Conservation (phyloP, 129 eudicot species). For the Pseudognaphalium luteoalbum region DNA sequence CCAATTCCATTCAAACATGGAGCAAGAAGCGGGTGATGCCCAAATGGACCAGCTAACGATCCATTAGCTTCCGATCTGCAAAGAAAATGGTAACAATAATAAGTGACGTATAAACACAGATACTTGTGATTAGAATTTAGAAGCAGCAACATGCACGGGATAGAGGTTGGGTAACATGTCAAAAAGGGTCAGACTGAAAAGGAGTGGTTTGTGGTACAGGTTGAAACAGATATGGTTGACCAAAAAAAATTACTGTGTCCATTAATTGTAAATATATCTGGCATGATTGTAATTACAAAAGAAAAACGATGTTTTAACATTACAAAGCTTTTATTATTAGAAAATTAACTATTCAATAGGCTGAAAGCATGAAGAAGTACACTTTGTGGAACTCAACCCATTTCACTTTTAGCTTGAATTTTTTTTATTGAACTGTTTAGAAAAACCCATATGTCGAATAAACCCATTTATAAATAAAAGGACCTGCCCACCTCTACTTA, state of each 20-base stretch:
- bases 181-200: no score
- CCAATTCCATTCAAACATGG: constrained; percentile 88
- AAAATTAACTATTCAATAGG: not conserved
- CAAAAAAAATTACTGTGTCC: not conserved
- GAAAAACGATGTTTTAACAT: not conserved
- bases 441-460: not conserved
- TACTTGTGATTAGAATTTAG: not conserved
- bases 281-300: not conserved
- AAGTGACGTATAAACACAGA: not conserved
- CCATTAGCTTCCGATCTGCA: constrained; percentile 45
- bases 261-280: not conserved
- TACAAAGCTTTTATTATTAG: not conserved
- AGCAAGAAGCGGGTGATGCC: constrained; percentile 74
- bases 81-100: not conserved
- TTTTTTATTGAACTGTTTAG: not conserved
- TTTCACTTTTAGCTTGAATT: not conserved
- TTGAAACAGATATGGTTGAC: not conserved
- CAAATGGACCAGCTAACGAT: constrained; percentile 36
- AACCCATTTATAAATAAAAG: not conserved
- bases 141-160: not conserved
- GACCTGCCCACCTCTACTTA: not conserved
- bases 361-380: not conserved
- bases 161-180: no score
- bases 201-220: no score
- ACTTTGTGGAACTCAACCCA: not conserved